Percentiles rank a stretch among this genome's conserved stretches.
These are phyloP conservation scores for Eucalyptus tenuipes DNA, from an alignment of 345 rosid genomes.

Conservation along the genomic window DNA sequence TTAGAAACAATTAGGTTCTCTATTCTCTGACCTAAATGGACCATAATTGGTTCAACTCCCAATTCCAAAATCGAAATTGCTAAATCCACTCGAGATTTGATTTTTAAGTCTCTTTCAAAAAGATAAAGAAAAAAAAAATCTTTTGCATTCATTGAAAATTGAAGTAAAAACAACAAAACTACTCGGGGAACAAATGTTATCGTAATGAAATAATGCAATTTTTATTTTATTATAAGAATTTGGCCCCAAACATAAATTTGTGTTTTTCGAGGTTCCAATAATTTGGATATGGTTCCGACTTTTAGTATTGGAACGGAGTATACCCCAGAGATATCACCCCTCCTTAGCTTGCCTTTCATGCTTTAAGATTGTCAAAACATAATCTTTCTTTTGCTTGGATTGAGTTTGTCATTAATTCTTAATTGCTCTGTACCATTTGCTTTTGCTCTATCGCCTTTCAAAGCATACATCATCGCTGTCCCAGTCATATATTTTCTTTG, in stretches of 20 bases:
- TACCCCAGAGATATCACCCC: neutral
- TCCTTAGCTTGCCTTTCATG: neutral
- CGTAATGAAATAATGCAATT: neutral
- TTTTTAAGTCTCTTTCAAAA: neutral
- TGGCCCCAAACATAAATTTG: neutral
- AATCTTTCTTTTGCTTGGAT: neutral
- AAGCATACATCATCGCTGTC: neutral
- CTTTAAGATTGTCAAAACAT: neutral
- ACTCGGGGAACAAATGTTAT: neutral
- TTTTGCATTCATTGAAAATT: neutral
- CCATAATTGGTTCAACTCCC: rapidly evolving
- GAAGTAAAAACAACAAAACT: neutral
- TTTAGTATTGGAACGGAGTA: neutral
- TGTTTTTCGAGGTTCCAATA: neutral
- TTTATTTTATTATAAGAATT: neutral
- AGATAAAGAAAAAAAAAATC: neutral
- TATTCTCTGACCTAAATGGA: neutral
- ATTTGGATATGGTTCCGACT: neutral
- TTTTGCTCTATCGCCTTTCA: neutral
- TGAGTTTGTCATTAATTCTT: neutral
- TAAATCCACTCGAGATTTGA: too few relatives aligned
- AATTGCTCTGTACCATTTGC: neutral
- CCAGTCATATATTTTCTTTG: neutral
- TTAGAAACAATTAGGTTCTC: rapidly evolving
- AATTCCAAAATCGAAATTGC: neutral